A percentile compares a stretch with the other conserved stretches of the same genome.
phyloP scores from a whole-genome alignment of 768 basidiomycete genomes.

The Boletus bicolor region DNA sequence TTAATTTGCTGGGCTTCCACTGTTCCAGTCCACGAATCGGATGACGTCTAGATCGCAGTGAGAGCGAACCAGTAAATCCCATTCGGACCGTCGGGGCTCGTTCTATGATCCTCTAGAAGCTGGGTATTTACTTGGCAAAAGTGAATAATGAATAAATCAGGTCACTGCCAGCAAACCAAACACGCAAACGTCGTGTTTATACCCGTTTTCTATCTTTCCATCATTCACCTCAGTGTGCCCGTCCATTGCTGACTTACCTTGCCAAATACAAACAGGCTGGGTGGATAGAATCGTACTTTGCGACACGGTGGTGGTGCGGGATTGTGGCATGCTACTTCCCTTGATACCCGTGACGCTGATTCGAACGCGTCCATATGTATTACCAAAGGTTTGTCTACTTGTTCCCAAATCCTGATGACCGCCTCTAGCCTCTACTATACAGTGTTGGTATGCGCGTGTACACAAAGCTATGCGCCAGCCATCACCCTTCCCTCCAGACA shows the following conservation, averaged over 20 bases:
- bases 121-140: too few relatives aligned
- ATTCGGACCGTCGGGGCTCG: background rate
- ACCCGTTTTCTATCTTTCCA: background rate
- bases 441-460: background rate
- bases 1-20: too few relatives aligned
- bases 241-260: background rate
- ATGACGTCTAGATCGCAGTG: background rate
- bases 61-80: background rate
- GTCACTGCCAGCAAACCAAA: background rate
- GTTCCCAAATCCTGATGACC: background rate
- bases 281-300: background rate
- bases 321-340: background rate
- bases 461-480: background rate
- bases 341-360: background rate
- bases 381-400: background rate
- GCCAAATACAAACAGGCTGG: too few relatives aligned
- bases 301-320: background rate
- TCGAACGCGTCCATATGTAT: too few relatives aligned
- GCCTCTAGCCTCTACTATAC: background rate
- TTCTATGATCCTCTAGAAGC: background rate
- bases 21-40: background rate
- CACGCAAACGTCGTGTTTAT: background rate
- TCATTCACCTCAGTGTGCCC: background rate
- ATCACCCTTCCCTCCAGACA: background rate
- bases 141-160: background rate